Evolutionary conservation across 371 early-diverging fungal species (phyloP), one percentile per base, ranked within the genome.

Genomic region (Apophysomyces ossiformis): DNA sequence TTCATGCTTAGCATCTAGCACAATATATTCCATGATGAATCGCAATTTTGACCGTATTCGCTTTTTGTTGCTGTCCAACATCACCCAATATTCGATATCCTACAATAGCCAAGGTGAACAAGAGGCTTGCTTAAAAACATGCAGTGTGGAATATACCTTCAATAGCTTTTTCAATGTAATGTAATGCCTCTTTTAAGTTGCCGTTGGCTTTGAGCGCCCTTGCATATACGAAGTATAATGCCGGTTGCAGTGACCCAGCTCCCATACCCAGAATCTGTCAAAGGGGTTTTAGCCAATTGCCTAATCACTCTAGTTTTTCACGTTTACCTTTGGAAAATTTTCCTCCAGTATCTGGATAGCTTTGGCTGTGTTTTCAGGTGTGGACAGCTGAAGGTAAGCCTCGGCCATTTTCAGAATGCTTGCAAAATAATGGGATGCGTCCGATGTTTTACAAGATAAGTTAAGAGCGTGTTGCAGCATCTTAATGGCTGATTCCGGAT

Each of bases 361-460:
- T 12, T 66, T 66, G 57, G 39, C 35, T 16, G 64, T 9, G 18
- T 58, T 37, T 32, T 44, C 60, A 0, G 60, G 16, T n/a, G 60
- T 44, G 2, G 60, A 38, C 26, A 45, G 43, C 6, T 60, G 57
- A 21, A 68, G 21, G 43, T 63, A 63, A 0, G 64, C 66, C 50
- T 70, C 71, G 37, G 68, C 38, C 8, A 73, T 21, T 39, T 64
- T 65, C 32, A 73, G 66, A 15, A 47, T 37, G 7, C 71, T 66
- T 16, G 44, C 62, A 57, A 58, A 70, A 41, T 70, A 73, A 7
- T 56, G 56, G 39, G 65, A 61, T 38, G 73, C 61, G 58, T 76
- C 69, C 16, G 39, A 36, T 32, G 60, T 47, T 12, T 41, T 21
- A 26, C 39, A 57, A 13, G 58, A 60, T 41, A 41, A 37, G 16